These are phyloP conservation scores for Sporothrix pseudoabietina DNA, from an alignment of 2,329 filamentous ascomycete species.

Conservation along the genomic window DNA sequence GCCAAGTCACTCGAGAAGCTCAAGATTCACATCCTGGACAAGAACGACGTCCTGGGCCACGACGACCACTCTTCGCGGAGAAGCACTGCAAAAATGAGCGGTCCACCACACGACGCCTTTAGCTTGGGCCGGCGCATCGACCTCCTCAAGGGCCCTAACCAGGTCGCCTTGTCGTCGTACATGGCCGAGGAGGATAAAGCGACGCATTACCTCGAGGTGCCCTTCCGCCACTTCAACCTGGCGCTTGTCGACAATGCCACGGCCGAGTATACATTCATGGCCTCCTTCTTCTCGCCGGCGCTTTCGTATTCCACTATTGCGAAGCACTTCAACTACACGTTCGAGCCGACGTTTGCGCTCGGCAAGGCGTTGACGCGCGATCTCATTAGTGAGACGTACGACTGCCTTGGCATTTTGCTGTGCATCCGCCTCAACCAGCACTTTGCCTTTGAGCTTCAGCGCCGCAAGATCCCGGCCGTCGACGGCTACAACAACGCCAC, in stretches of 20 bases:
- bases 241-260: constrained; percentile 92
- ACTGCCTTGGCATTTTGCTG: constrained; percentile 84
- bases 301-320: constrained; percentile 76
- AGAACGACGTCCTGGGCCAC: constrained; percentile 77
- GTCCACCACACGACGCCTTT: constrained; percentile 79
- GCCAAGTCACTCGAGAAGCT: constrained; percentile 80
- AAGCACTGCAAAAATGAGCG: constrained; percentile 54
- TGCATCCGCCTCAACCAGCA: constrained; percentile 93
- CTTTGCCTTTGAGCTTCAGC: constrained; percentile 89
- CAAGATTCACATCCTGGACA: constrained; percentile 79
- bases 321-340: constrained; percentile 82
- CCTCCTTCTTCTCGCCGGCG: constrained; percentile 81
- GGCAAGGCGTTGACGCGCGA: constrained; percentile 76
- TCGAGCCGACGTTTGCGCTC: constrained; percentile 84
- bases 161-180: constrained; percentile 80
- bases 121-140: constrained; percentile 85
- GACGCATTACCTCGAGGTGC: constrained; percentile 81
- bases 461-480: constrained; percentile 83
- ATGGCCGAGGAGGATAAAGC: constrained; percentile 84
- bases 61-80: constrained; percentile 63
- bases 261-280: constrained; percentile 92
- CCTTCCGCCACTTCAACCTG: constrained; percentile 93
- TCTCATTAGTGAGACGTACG: constrained; percentile 74
- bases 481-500: constrained; percentile 93
- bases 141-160: constrained; percentile 71